Evolutionary conservation across 805 yeast species (phyloP).

Genomic region (Saccharomyces kudriavzevii): DNA sequence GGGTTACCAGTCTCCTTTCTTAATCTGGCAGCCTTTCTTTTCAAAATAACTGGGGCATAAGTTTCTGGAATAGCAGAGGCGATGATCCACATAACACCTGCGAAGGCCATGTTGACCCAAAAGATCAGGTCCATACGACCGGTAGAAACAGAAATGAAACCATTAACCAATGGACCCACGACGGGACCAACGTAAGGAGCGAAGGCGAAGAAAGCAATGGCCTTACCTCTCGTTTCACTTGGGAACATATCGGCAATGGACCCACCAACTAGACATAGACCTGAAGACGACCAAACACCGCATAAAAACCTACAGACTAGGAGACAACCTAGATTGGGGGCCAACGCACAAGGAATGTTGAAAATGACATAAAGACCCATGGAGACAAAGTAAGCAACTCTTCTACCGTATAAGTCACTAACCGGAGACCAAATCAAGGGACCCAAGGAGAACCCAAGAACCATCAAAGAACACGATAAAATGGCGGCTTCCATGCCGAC

Average conservation of each 20-base stretch:
- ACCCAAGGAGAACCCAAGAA: slow-evolving; percentile 78
- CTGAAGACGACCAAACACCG: slow-evolving; percentile 81
- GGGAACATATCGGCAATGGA: slow-evolving; percentile 84
- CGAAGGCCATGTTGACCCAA: slow-evolving; percentile 91
- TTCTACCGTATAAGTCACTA: slow-evolving; percentile 77
- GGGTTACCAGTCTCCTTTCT: slow-evolving; percentile 76
- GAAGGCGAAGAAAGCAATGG: slow-evolving; percentile 84
- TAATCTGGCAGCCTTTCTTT: slow-evolving; percentile 52
- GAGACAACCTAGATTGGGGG: slow-evolving; percentile 74
- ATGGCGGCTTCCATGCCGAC: slow-evolving; percentile 75
- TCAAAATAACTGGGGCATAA: slow-evolving; percentile 73
- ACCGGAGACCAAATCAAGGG: slow-evolving; percentile 87
- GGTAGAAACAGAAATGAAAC: slow-evolving; percentile 72
- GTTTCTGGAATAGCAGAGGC: slow-evolving; percentile 77
- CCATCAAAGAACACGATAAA: slow-evolving; percentile 78
- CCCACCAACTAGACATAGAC: slow-evolving; percentile 82
- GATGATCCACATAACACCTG: slow-evolving; percentile 72
- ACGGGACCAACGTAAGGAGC: slow-evolving; percentile 94
- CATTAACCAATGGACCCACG: slow-evolving; percentile 79
- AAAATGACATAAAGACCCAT: slow-evolving; percentile 66
- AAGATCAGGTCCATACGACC: slow-evolving; percentile 60
- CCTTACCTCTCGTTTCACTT: slow-evolving; percentile 73
- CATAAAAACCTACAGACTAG: slow-evolving; percentile 77
- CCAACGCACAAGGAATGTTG: slow-evolving; percentile 80
- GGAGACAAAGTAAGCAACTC: slow-evolving; percentile 73